Conservation (phyloP, 768 basidiomycete genomes). For the Boletellus ananas region DNA sequence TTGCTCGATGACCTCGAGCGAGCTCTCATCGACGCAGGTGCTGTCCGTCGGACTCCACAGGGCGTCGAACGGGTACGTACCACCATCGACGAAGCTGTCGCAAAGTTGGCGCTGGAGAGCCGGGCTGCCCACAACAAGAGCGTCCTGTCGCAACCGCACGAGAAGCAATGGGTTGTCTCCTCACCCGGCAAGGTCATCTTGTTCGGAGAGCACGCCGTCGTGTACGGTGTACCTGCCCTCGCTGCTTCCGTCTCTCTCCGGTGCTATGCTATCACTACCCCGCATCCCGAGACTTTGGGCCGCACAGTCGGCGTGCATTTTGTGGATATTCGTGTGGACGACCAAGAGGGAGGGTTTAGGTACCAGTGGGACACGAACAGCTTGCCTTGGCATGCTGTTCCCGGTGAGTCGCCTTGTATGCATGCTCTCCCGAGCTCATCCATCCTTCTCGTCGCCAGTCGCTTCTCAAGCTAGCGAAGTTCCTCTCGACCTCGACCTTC, state of each 20-base stretch:
- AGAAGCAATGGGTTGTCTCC: conserved; percentile 80
- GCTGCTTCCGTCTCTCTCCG: conserved; percentile 94
- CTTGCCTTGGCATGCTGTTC: conserved; percentile 77
- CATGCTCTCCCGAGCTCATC: neutral
- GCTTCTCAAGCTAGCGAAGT: conserved; percentile 18
- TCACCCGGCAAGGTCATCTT: conserved; percentile 98
- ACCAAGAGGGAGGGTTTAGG: conserved; percentile 45
- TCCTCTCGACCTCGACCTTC: conserved; percentile 65
- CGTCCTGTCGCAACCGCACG: conserved; percentile 14
- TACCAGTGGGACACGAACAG: conserved; percentile 75
- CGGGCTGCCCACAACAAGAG: conserved; percentile 8
- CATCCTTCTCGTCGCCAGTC: conserved; percentile 3
- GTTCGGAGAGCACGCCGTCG: conserved; percentile 98
- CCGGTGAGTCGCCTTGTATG: conserved; percentile 23
- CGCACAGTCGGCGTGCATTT: conserved; percentile 60
- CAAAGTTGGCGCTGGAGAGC: conserved; percentile 51
- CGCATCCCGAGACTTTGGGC: conserved; percentile 54
- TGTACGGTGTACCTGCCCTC: conserved; percentile 95
- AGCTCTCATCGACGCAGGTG: conserved; percentile 88
- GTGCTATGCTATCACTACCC: conserved; percentile 82
- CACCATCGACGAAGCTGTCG: conserved; percentile 62
- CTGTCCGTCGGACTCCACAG: conserved; percentile 57
- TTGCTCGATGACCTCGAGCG: conserved; percentile 93
- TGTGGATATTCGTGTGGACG: conserved; percentile 56
- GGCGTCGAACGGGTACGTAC: conserved; percentile 39